A percentile compares a stretch with the other conserved stretches of the same genome.
phyloP scores from a whole-genome alignment of 78 protist genomes.

The Isochrysis galbana region DNA sequence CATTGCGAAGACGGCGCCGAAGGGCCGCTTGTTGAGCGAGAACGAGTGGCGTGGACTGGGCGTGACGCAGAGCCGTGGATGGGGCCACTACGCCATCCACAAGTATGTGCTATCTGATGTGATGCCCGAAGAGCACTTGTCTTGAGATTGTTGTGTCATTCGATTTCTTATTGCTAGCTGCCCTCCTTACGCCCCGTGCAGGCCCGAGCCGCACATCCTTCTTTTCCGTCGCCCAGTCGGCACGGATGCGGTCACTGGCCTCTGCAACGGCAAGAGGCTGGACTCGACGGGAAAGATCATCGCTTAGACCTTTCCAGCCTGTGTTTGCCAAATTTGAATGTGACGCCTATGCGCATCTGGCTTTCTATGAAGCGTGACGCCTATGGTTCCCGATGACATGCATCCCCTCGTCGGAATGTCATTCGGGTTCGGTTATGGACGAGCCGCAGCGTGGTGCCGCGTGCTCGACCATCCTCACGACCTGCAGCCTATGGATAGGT shows the following conservation, averaged over 20 bases:
- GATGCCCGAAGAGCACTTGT: neutral
- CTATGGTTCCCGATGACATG: no score
- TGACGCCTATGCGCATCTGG: no score
- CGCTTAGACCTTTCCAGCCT: no score
- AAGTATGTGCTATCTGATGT: neutral
- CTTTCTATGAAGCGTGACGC: no score
- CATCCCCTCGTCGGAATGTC: no score
- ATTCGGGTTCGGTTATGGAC: no score
- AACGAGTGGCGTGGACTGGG: slow-evolving; percentile 87
- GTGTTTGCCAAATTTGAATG: no score
- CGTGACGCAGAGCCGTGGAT: slow-evolving; percentile 85
- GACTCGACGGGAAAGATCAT: neutral
- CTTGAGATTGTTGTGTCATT: neutral
- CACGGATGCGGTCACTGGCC: slow-evolving; percentile 46
- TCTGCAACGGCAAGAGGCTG: neutral
- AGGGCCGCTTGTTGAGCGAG: slow-evolving; percentile 72
- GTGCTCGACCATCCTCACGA: no score
- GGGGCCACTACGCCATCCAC: slow-evolving; percentile 90
- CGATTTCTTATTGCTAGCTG: neutral
- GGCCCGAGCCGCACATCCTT: slow-evolving; percentile 92
- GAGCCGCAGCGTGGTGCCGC: no score
- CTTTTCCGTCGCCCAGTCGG: slow-evolving; percentile 71
- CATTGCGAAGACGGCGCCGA: slow-evolving; percentile 62
- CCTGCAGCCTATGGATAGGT: no score
- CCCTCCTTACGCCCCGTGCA: neutral